phyloP scores from a whole-genome alignment of 495 filamentous ascomycete species.

The Platismatia glauca region DNA sequence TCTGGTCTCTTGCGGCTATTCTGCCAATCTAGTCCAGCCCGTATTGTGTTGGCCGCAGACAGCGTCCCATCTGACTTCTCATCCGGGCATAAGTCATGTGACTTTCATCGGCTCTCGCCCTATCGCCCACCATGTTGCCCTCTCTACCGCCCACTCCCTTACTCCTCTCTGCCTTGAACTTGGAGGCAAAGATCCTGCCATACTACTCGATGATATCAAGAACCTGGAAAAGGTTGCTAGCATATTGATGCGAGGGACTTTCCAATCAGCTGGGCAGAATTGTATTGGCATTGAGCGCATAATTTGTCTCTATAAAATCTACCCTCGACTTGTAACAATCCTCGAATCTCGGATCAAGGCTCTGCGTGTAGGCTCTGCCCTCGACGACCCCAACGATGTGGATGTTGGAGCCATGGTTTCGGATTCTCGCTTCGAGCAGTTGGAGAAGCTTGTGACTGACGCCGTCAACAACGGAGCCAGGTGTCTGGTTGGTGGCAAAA shows the following conservation, averaged over 20 bases:
- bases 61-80: conserved; percentile 75
- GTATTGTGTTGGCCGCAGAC: conserved; percentile 79
- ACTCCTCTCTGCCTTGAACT: conserved; percentile 82
- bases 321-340: conserved; percentile 59
- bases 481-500: conserved; percentile 73
- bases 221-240: conserved; percentile 64
- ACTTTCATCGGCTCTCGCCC: conserved; percentile 95
- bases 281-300: conserved; percentile 95
- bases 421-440: conserved; percentile 53
- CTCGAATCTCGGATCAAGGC: conserved; percentile 61
- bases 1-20: conserved; percentile 73
- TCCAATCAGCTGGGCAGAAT: conserved; percentile 96
- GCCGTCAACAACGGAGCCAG: conserved; percentile 70
- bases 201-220: conserved; percentile 72
- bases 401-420: conserved; percentile 93
- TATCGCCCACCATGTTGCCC: conserved; percentile 80
- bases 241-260: conserved; percentile 81
- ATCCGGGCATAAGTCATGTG: conserved; percentile 74
- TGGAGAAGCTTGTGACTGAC: conserved; percentile 64
- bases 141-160: conserved; percentile 71
- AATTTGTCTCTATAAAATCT: conserved; percentile 65
- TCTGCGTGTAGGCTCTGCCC: conserved; percentile 60
- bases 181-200: conserved; percentile 91
- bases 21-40: conserved; percentile 72
- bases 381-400: conserved; percentile 56